Conservation (phyloP, 352 stramenopile species). For the Phytopythium helicoides region DNA sequence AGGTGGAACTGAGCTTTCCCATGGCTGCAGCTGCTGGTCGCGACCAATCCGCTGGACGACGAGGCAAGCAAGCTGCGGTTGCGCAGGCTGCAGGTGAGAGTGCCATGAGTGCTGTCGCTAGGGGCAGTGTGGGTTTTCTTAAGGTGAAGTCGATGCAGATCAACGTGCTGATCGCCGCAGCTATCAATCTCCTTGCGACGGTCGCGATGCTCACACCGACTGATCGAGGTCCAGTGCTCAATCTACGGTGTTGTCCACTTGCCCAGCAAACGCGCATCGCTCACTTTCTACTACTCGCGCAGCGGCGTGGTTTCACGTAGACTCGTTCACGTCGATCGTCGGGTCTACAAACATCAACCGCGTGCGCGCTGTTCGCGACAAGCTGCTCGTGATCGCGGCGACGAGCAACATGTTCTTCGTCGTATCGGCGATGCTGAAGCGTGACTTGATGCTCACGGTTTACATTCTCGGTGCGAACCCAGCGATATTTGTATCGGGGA, state of each 20-base stretch:
- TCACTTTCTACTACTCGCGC: neutral
- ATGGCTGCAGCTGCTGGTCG: conserved; percentile 38
- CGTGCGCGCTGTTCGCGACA: conserved; percentile 22
- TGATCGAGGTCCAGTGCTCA: conserved; percentile 16
- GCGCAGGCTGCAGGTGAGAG: conserved; percentile 14
- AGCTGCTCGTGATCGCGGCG: conserved; percentile 27
- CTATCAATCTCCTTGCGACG: conserved; percentile 23
- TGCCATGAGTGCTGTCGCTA: neutral
- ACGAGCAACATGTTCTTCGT: conserved; percentile 33
- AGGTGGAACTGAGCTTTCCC: neutral
- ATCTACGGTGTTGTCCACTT: neutral
- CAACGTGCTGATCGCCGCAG: conserved; percentile 12
- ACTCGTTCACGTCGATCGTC: conserved; percentile 28
- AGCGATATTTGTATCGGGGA: neutral
- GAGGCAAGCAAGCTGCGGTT: conserved; percentile 25
- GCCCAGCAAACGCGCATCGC: neutral
- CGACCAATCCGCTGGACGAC: conserved; percentile 34
- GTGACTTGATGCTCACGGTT: conserved; percentile 32
- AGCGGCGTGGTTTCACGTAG: conserved; percentile 56
- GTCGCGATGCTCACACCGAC: conserved; percentile 25
- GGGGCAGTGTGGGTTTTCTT: too few relatives aligned
- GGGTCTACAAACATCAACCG: conserved; percentile 22
- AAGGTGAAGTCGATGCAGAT: conserved; percentile 2
- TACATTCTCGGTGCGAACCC: conserved; percentile 47
- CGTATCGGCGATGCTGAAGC: conserved; percentile 13